Base-by-base conservation (phyloP, 257 asterid genomes). In the Fraxinus anomala region DNA sequence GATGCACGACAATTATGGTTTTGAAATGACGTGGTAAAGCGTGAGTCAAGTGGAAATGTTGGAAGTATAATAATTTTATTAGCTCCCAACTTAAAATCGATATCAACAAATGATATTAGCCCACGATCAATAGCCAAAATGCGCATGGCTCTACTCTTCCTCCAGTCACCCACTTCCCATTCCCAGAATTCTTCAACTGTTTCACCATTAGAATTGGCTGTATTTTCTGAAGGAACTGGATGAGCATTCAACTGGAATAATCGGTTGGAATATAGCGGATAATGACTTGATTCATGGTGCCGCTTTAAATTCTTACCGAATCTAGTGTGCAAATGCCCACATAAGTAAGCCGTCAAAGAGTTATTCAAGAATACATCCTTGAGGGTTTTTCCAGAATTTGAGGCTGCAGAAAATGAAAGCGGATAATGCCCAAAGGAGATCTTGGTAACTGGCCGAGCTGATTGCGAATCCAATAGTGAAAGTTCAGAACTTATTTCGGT, bases 101-200 rank as follows among this genome's bases (percentile, higher is more conserved):
- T 23, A 80, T 93, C 99, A 39, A 85, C 82, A 75, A 93, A 96
- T 68, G 99, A 96, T 34, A 88, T 87, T 63, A 68, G 89, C 33
- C 97, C 98, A 73, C 87, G 80, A 82, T 96, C 99, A 56, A 96
- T 76, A 65, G 97, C 97, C 83, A 93, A 86, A 83, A 96, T 81
- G 16, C 97, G 97, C 97, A 96, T 92, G 33, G 89, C 83, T 88
- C 97, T 78, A 82, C 86, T 89, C 83, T 82, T 85, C 72, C 94
- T 89, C 99, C 98, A 96, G 77, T 96, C 99, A 39, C 98, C 97
- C 97, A 93, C 91, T 86, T 96, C 97, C 91, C 85, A 89, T 82
- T 96, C 99, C 99, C 99, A 96, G 87, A 96, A 96, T 23, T 83
- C 97, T 40, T 86, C 76, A 59, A 30, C 36, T 42, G 76, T 65